Evolutionary conservation across 192 early-diverging fungal species (phyloP).

Genomic region (Globomyces pollinis-pini): DNA sequence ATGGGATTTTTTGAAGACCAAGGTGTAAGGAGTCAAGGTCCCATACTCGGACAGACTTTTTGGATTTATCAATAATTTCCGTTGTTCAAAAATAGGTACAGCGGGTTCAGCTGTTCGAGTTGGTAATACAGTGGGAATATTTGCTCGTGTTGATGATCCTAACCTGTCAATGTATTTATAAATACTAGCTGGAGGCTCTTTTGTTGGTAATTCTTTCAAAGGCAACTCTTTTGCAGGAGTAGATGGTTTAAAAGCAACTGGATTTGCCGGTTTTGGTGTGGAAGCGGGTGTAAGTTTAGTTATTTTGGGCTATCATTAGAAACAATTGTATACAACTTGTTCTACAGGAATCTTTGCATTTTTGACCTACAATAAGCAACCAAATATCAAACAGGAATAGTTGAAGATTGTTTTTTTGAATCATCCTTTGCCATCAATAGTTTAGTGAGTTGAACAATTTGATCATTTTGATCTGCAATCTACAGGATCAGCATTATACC

Average conservation of each 20-base stretch:
- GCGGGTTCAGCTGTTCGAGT: too few species aligned
- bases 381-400: background rate
- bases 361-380: background rate
- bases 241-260: too few species aligned
- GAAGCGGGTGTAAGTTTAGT: too few species aligned
- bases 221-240: background rate
- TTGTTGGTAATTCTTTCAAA: background rate
- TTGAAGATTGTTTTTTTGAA: background rate
- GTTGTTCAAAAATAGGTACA: background rate
- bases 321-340: background rate
- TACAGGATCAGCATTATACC: too few species aligned
- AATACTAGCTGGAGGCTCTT: background rate
- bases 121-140: background rate
- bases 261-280: too few species aligned
- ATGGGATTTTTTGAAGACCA: slow-evolving; percentile 6
- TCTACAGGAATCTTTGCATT: background rate
- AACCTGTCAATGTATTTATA: background rate
- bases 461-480: too few species aligned
- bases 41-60: background rate
- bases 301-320: too few species aligned
- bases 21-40: background rate
- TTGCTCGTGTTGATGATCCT: background rate
- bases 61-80: background rate
- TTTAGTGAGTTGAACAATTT: too few species aligned
- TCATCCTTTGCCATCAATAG: background rate